These are phyloP conservation scores for Fusarium sp. DNA, from an alignment of 2,329 filamentous ascomycete species.

Conservation along the genomic window DNA sequence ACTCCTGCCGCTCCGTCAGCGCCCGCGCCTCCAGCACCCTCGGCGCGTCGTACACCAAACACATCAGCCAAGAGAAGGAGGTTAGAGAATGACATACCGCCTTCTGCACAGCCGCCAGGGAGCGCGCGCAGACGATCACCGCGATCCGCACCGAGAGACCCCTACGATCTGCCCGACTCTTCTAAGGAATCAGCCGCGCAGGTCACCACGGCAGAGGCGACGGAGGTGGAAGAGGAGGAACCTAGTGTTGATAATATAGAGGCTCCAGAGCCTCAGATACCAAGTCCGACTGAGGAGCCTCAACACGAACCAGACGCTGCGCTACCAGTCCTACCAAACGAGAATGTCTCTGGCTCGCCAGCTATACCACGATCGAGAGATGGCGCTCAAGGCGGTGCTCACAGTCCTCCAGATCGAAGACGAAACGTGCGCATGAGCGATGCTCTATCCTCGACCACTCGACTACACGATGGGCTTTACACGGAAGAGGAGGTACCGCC, in stretches of 20 bases:
- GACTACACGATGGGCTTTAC: constrained; percentile 56
- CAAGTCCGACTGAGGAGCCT: constrained; percentile 22
- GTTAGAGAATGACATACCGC: constrained; percentile 43
- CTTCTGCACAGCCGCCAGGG: constrained; percentile 17
- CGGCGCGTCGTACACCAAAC: constrained; percentile 57
- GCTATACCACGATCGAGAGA: constrained; percentile 15
- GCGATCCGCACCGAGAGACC: constrained; percentile 35
- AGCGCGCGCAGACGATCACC: constrained; percentile 32
- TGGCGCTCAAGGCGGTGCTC: constrained; percentile 38
- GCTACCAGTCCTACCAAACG: constrained; percentile 38
- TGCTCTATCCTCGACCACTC: constrained; percentile 54
- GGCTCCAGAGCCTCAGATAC: constrained; percentile 3
- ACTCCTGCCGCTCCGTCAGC: constrained; percentile 34
- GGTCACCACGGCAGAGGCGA: neutral
- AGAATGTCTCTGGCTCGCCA: constrained; percentile 12
- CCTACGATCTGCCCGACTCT: constrained; percentile 47
- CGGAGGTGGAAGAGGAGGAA: constrained; percentile 19
- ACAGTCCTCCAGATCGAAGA: constrained; percentile 66
- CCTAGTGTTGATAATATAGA: neutral
- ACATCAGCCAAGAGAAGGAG: constrained; percentile 62
- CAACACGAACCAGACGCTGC: constrained; percentile 31
- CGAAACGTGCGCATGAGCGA: constrained; percentile 53
- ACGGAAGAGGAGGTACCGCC: constrained; percentile 45
- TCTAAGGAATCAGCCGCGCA: constrained; percentile 46
- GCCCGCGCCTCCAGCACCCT: constrained; percentile 39